Base-by-base conservation (phyloP, 371 early-diverging fungal species). In the Batkoa obscura region DNA sequence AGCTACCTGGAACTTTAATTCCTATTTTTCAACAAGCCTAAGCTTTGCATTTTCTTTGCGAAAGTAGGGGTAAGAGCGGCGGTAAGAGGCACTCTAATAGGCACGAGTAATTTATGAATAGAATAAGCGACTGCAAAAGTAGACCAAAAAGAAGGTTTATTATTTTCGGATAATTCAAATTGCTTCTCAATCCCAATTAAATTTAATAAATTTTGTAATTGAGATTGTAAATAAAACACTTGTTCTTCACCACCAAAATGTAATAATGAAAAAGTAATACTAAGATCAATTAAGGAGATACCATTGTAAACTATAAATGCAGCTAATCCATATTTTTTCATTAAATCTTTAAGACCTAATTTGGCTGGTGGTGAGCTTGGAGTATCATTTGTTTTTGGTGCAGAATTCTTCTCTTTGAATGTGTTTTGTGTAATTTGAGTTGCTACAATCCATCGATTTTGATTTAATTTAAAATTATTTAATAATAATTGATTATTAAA, bases 41-140 rank as follows among this genome's bases (percentile, higher is more conserved):
- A 60, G 51, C 56, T 61, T 46, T 59, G 56, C 38, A 70, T 46
- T 61, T 62, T 68, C 60, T 56, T 64, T 41, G 66, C 67, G 56
- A 70, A 47, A 0, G 68, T 60, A 0, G 70, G 70, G 0, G 70
- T 70, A 13, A 68, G 48, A 50, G 62, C 59, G 23, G 65, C 63
- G 0, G 70, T 70, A 1, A 68, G 60, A 30, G 66, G 66, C n/a
- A 70, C 64, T 30, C 70, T 58, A 15, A 68, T 31, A 0, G 70
- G 70, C 15, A 70, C 61, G 60, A 68, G 48, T 9, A 70, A 58
- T 53, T 70, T 68, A 56, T 70, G 70, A 36, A 70, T 65, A 4
- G 68, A 65, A 50, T 70, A 70, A 0, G 70, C 68, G 56, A 70
- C 66, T 43, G 67, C 61, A 58, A 70, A 68, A 31, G 65, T 68